phyloP scores from a whole-genome alignment of 1,284 basidiomycete genomes.

The Chiua sp. region DNA sequence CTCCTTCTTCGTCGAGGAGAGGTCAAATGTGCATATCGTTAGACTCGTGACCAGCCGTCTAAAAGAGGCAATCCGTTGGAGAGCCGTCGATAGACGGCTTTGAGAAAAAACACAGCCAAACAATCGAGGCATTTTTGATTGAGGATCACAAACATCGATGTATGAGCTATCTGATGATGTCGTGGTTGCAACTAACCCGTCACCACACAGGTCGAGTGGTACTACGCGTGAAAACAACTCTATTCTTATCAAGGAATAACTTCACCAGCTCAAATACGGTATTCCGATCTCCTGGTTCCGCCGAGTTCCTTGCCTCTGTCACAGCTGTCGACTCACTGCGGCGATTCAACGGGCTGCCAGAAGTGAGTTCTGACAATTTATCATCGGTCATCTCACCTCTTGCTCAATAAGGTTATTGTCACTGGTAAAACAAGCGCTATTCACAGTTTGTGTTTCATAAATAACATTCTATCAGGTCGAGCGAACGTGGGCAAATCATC shows the following conservation, averaged over 20 bases:
- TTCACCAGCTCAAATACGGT: slow-evolving; percentile 20
- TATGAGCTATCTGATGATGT: slow-evolving; percentile 16
- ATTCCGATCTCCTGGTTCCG: slow-evolving; percentile 45
- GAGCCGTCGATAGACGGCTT: too few relatives aligned
- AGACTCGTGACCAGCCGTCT: too few relatives aligned
- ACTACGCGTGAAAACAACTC: background rate
- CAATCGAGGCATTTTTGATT: background rate
- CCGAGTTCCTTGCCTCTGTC: slow-evolving; percentile 54
- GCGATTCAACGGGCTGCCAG: slow-evolving; percentile 51
- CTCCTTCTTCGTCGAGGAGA: too few relatives aligned
- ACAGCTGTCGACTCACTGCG: slow-evolving; percentile 47
- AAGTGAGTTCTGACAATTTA: slow-evolving; percentile 41
- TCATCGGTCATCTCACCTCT: slow-evolving; percentile 2
- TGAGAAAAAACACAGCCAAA: slow-evolving; percentile 29
- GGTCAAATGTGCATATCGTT: too few relatives aligned
- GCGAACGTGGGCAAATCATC: slow-evolving; percentile 80
- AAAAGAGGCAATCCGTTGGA: too few relatives aligned
- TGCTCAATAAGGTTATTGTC: slow-evolving; percentile 50
- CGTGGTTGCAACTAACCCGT: background rate
- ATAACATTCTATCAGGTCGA: slow-evolving; percentile 41
- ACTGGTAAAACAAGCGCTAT: slow-evolving; percentile 45
- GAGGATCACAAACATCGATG: too few relatives aligned
- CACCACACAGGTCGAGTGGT: background rate
- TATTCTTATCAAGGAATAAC: slow-evolving; percentile 10
- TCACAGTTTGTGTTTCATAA: background rate